Percentiles rank a stretch among this genome's conserved stretches.
Evolutionary conservation across 306 rosid genomes (phyloP).

Genomic region (Cicer chorassanicum): DNA sequence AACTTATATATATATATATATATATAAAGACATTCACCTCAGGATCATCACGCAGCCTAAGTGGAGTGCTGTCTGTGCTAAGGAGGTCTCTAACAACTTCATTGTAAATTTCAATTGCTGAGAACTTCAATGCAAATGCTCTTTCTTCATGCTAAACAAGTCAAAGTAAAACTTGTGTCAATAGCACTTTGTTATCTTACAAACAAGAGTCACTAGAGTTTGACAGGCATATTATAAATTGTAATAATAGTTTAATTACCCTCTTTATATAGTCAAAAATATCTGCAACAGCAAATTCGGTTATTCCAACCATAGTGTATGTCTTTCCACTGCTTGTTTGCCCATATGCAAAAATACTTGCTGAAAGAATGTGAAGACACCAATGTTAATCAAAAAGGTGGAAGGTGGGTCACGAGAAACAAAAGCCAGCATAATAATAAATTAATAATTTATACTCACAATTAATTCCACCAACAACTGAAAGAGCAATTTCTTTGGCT

Average conservation of each 20-base stretch:
- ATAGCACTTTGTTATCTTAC: conserved; percentile 29
- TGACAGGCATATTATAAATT: conserved; percentile 19
- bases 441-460: conserved; percentile 64
- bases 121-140: conserved; percentile 88
- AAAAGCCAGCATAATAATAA: conserved; percentile 14
- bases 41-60: conserved; percentile 96
- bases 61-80: conserved; percentile 77
- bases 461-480: conserved; percentile 90
- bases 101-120: conserved; percentile 97
- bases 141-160: conserved; percentile 87
- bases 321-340: conserved; percentile 99
- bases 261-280: conserved; percentile 80
- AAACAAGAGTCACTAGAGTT: conserved; percentile 31
- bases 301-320: conserved; percentile 95
- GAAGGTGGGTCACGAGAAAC: conserved; percentile 45
- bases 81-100: conserved; percentile 97
- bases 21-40: conserved; percentile 62
- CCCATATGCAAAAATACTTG: conserved; percentile 96
- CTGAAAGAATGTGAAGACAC: conserved; percentile 58
- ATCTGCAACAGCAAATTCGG: conserved; percentile 86
- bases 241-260: conserved; percentile 57
- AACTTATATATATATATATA: conserved; percentile 20
- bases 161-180: conserved; percentile 42
- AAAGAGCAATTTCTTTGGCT: conserved; percentile 85
- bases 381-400: conserved; percentile 35